A percentile compares a stretch with the other conserved stretches of the same genome.
Conservation (phyloP, 768 basidiomycete genomes). For the Serendipita sp. region DNA sequence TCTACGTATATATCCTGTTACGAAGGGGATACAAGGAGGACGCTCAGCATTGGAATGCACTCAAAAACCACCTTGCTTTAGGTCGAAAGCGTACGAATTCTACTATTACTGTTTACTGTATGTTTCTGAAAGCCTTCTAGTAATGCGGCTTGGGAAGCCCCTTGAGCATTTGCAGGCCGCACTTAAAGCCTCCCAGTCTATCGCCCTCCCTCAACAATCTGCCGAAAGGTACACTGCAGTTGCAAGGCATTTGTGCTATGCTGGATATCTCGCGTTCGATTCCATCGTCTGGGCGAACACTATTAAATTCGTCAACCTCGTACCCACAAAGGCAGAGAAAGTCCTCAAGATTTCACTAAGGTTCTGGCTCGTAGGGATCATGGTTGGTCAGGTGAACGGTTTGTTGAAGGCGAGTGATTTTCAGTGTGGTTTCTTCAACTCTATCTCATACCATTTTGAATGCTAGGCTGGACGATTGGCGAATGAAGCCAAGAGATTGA, state of each 20-base stretch:
- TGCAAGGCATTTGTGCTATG: constrained; percentile 74
- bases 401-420: constrained; percentile 39
- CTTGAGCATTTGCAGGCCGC: constrained; percentile 88
- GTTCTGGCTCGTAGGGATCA: constrained; percentile 80
- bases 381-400: constrained; percentile 59
- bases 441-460: background rate
- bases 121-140: constrained; percentile 26
- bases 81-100: constrained; percentile 62
- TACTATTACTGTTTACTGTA: background rate
- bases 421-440: background rate
- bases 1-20: constrained; percentile 72
- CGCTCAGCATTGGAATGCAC: constrained; percentile 62
- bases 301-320: constrained; percentile 46
- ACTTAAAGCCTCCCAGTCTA: constrained; percentile 44
- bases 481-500: constrained; percentile 41
- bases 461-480: constrained; percentile 45
- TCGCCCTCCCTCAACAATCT: constrained; percentile 28
- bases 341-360: constrained; percentile 55
- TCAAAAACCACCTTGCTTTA: constrained; percentile 72
- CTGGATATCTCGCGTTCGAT: constrained; percentile 74
- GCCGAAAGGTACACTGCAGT: constrained; percentile 66
- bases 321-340: constrained; percentile 42
- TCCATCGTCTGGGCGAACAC: constrained; percentile 66
- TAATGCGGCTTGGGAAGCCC: constrained; percentile 86
- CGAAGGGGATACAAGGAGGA: constrained; percentile 52